Evolutionary conservation across 257 asterid species (phyloP).

Genomic region (Scutellaria baicalensis): DNA sequence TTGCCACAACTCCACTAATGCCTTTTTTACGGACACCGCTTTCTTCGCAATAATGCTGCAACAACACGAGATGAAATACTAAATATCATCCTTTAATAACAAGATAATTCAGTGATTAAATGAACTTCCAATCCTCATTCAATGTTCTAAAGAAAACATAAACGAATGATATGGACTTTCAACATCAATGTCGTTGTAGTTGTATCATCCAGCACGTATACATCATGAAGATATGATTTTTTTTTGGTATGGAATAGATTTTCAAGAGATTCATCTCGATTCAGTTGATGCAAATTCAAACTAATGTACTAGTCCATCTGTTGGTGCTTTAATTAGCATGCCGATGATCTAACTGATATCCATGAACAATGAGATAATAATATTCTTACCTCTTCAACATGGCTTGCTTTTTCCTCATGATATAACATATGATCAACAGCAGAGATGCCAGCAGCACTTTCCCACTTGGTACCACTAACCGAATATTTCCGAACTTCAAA

Average conservation of each 20-base stretch:
- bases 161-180: neutral
- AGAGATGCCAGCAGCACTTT: slow-evolving; percentile 48
- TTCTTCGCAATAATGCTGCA: slow-evolving; percentile 45
- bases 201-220: neutral
- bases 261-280: neutral
- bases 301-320: neutral
- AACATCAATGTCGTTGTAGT: neutral
- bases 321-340: neutral
- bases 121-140: neutral
- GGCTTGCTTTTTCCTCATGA: slow-evolving; percentile 55
- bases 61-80: slow-evolving; percentile 8
- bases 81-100: neutral
- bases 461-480: slow-evolving; percentile 50
- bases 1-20: slow-evolving; percentile 68
- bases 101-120: neutral
- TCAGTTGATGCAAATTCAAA: neutral
- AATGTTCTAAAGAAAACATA: neutral
- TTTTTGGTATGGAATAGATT: neutral
- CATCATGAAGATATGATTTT: neutral
- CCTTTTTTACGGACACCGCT: slow-evolving; percentile 46
- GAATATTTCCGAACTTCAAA: slow-evolving; percentile 50
- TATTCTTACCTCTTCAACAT: slow-evolving; percentile 53
- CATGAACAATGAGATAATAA: neutral
- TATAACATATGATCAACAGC: slow-evolving; percentile 35
- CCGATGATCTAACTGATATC: neutral